Conservation (phyloP, 208 protist species). For the Leishmania lainsoni region DNA sequence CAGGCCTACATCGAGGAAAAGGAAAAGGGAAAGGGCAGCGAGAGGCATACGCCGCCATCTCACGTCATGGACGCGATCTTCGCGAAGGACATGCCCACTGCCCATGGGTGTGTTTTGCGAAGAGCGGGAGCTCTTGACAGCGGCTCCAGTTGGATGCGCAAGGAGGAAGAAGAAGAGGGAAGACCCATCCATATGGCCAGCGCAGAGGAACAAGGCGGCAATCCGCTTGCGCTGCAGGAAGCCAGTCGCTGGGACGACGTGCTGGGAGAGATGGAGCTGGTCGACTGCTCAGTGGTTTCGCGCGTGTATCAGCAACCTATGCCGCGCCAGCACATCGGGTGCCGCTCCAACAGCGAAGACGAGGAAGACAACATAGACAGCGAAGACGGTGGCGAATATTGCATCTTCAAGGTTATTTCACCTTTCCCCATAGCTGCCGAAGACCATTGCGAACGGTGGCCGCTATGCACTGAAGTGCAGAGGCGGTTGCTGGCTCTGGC, state of each 20-base stretch:
- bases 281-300: conserved; percentile 32
- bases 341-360: neutral
- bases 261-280: conserved; percentile 23
- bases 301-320: conserved; percentile 23
- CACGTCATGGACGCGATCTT: neutral
- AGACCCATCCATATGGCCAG: neutral
- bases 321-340: neutral
- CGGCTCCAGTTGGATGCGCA: neutral
- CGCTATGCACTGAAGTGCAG: conserved; percentile 16
- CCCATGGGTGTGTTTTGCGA: neutral
- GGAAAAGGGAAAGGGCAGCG: neutral
- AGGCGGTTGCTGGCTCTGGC: conserved; percentile 18
- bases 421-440: conserved; percentile 23
- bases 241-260: conserved; percentile 25
- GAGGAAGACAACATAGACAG: neutral
- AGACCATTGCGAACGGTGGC: conserved; percentile 23
- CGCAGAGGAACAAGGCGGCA: neutral
- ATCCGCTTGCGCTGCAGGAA: conserved; percentile 15
- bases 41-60: neutral
- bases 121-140: neutral
- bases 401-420: conserved; percentile 33
- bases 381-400: conserved; percentile 12
- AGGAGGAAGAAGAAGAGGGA: neutral
- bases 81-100: neutral
- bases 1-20: neutral